A percentile compares a stretch with the other conserved stretches of the same genome.
Conservation (phyloP, 371 early-diverging fungal species). For the Rhizopus delemar region DNA sequence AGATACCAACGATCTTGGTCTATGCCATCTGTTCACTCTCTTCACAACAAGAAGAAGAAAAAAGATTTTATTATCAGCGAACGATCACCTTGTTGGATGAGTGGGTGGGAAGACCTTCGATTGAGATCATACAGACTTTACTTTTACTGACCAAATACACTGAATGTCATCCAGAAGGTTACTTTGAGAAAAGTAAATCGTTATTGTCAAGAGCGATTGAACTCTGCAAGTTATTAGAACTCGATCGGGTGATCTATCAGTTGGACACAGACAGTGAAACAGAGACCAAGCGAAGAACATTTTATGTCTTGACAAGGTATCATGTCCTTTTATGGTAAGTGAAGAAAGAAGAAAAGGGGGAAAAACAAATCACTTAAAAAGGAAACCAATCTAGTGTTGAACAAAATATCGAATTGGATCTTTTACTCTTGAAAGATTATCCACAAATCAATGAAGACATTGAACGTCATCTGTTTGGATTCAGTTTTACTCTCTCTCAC, state of each 20-base stretch:
- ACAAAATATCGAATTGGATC: slow-evolving; percentile 21
- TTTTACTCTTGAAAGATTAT: background rate
- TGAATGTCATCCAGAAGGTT: slow-evolving; percentile 36
- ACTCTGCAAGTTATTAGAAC: slow-evolving; percentile 23
- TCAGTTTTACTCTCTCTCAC: slow-evolving; percentile 32
- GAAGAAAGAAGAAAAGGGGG: slow-evolving; percentile 15
- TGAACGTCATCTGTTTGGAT: slow-evolving; percentile 5
- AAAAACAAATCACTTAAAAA: slow-evolving; percentile 5
- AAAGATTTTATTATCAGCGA: slow-evolving; percentile 33
- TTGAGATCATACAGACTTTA: slow-evolving; percentile 69
- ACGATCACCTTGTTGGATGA: slow-evolving; percentile 61
- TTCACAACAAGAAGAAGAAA: slow-evolving; percentile 12
- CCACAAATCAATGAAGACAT: background rate
- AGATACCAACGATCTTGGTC: slow-evolving; percentile 21
- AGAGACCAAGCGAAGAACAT: slow-evolving; percentile 44
- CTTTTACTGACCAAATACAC: slow-evolving; percentile 72
- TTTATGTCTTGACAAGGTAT: slow-evolving; percentile 46
- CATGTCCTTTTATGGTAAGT: slow-evolving; percentile 37
- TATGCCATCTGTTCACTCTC: slow-evolving; percentile 67
- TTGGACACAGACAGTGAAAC: slow-evolving; percentile 7
- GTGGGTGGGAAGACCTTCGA: slow-evolving; percentile 62
- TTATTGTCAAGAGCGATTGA: slow-evolving; percentile 23
- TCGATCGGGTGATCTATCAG: slow-evolving; percentile 11
- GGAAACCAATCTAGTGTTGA: slow-evolving; percentile 22
- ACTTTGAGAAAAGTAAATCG: slow-evolving; percentile 22